Percentiles rank a stretch among this genome's conserved stretches.
Evolutionary conservation across 139 green algal genomes (phyloP).

Genomic region (Yamagishiella unicocca): DNA sequence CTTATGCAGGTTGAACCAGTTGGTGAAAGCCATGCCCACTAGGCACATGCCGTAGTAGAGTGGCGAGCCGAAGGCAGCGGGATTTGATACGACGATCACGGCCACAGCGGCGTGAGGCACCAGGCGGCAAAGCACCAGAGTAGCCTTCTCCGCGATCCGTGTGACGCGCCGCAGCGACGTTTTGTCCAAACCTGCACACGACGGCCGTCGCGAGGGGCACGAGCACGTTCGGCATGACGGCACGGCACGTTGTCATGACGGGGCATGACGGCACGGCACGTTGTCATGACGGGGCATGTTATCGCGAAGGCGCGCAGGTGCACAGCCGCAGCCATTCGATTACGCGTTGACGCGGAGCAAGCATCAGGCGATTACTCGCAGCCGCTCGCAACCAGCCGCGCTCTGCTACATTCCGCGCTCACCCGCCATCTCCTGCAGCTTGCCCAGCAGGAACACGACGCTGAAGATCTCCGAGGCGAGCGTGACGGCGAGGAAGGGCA

Average conservation of each 20-base stretch:
- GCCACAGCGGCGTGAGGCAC: slow-evolving; percentile 46
- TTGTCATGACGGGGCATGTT: too few relatives aligned
- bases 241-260: too few relatives aligned
- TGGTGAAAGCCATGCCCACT: slow-evolving; percentile 57
- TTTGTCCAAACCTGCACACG: background rate
- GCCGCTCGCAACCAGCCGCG: too few relatives aligned
- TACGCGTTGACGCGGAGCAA: too few relatives aligned
- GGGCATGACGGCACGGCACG: background rate
- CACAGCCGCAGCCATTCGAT: too few relatives aligned
- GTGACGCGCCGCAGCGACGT: slow-evolving; percentile 4
- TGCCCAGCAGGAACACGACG: slow-evolving; percentile 50
- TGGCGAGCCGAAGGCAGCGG: slow-evolving; percentile 43
- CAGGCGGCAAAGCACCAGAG: slow-evolving; percentile 40
- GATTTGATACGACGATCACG: slow-evolving; percentile 36
- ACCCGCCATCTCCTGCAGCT: slow-evolving; percentile 59
- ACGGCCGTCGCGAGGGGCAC: background rate
- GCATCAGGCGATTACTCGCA: too few relatives aligned
- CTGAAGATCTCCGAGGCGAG: slow-evolving; percentile 54
- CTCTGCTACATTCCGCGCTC: background rate
- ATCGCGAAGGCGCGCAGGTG: too few relatives aligned
- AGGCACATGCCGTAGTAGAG: slow-evolving; percentile 55
- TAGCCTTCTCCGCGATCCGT: background rate
- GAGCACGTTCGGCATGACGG: background rate
- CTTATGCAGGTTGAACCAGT: slow-evolving; percentile 53
- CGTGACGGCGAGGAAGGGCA: slow-evolving; percentile 60